Evolutionary conservation across 2,329 filamentous ascomycete species (phyloP).

Genomic region (Tolypocladium nubicola): DNA sequence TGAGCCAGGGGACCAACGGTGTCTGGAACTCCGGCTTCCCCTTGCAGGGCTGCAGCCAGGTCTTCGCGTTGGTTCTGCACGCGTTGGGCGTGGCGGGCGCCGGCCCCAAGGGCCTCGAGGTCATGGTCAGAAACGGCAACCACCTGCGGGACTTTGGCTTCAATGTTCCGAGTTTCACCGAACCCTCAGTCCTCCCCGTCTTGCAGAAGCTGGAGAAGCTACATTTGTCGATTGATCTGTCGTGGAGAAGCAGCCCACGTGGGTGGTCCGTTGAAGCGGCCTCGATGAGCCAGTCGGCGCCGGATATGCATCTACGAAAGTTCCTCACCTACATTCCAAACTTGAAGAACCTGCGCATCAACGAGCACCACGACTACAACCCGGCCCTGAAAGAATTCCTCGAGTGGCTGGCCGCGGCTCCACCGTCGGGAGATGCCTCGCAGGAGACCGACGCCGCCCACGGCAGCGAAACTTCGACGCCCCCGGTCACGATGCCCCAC

Average conservation of each 20-base stretch:
- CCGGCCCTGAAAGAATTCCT: background rate
- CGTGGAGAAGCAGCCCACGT: conserved; percentile 2
- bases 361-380: conserved; percentile 4
- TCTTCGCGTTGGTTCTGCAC: conserved; percentile 30
- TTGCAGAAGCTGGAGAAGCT: conserved; percentile 35
- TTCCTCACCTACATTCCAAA: conserved; percentile 21
- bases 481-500: conserved; percentile 18
- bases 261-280: background rate
- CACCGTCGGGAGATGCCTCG: background rate
- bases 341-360: conserved; percentile 32
- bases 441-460: background rate
- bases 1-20: conserved; percentile 3
- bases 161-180: conserved; percentile 28
- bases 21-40: conserved; percentile 4
- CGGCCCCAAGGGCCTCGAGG: conserved; percentile 32
- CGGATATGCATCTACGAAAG: conserved; percentile 9
- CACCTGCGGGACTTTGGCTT: conserved; percentile 33
- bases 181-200: conserved; percentile 25
- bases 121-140: conserved; percentile 26
- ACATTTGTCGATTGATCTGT: conserved; percentile 17
- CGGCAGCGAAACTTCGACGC: conserved; percentile 2
- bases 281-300: background rate
- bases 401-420: conserved; percentile 5
- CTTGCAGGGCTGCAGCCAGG: conserved; percentile 15
- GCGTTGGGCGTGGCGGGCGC: conserved; percentile 29